These are phyloP conservation scores for Lipomyces yamadae DNA, from an alignment of 805 yeast genomes.

Conservation along the genomic window DNA sequence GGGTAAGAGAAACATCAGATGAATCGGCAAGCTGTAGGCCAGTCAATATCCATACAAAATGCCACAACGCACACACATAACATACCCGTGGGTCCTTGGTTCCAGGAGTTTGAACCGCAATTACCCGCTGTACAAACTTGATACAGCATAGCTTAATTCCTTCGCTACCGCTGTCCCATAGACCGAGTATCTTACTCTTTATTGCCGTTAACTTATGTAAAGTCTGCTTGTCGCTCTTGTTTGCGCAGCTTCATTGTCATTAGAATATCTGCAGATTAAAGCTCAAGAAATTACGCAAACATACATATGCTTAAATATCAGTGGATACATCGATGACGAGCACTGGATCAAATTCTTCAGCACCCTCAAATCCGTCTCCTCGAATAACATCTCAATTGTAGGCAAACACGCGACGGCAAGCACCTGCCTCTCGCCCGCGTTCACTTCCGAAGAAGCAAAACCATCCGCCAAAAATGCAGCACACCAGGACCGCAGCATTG, in stretches of 20 bases:
- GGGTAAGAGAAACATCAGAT: slow-evolving; percentile 54
- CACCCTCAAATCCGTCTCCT: slow-evolving; percentile 40
- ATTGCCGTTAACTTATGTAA: slow-evolving; percentile 65
- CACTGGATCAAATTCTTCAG: slow-evolving; percentile 50
- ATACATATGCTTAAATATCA: slow-evolving; percentile 51
- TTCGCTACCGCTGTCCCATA: slow-evolving; percentile 55
- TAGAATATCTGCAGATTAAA: background rate
- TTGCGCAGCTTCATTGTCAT: slow-evolving; percentile 42
- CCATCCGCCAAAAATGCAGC: slow-evolving; percentile 48
- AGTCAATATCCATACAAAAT: background rate
- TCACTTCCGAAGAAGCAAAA: slow-evolving; percentile 42
- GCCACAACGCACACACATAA: background rate
- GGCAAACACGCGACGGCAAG: slow-evolving; percentile 43
- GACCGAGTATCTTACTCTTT: slow-evolving; percentile 61
- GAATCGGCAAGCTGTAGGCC: slow-evolving; percentile 29
- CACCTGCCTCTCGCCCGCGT: slow-evolving; percentile 36
- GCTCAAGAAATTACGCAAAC: slow-evolving; percentile 38
- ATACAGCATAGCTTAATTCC: slow-evolving; percentile 72
- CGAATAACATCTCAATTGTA: slow-evolving; percentile 40
- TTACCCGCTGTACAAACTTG: slow-evolving; percentile 68
- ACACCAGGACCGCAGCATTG: slow-evolving; percentile 46
- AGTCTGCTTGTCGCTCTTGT: slow-evolving; percentile 47
- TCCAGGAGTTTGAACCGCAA: slow-evolving; percentile 59
- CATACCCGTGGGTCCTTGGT: slow-evolving; percentile 45
- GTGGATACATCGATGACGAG: slow-evolving; percentile 53